These are phyloP conservation scores for Aegilops sharonensis DNA, from an alignment of 176 grass and related monocot species.

Conservation along the genomic window DNA sequence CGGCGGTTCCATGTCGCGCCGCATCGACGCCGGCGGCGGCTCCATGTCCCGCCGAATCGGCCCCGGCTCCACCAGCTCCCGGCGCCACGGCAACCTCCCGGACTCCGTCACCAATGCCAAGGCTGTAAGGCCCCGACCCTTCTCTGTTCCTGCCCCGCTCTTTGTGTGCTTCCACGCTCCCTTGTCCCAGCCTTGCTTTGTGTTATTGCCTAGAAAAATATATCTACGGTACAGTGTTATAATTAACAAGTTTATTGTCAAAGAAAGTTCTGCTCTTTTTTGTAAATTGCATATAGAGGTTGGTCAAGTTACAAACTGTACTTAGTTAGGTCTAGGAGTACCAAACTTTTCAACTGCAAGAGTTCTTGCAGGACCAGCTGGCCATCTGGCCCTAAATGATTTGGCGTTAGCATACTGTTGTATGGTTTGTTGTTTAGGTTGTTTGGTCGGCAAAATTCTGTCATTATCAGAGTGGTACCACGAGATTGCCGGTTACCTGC, in stretches of 20 bases:
- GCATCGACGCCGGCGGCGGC: conserved; percentile 51
- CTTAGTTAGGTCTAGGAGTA: not conserved
- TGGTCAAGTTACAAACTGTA: not conserved
- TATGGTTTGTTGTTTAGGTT: conserved; percentile 21
- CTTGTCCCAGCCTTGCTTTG: not conserved
- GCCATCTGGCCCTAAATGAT: not conserved
- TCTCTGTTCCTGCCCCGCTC: not conserved
- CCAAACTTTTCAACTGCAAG: not conserved
- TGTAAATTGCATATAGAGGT: not conserved
- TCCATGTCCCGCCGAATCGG: conserved; percentile 56
- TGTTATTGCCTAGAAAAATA: conserved; percentile 9
- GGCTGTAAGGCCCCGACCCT: conserved; percentile 24
- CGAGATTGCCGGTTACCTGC: not conserved
- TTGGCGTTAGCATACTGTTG: not conserved
- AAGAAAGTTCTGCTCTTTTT: not conserved
- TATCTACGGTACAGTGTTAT: not conserved
- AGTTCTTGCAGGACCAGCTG: conserved; percentile 7
- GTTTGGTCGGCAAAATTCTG: conserved; percentile 12
- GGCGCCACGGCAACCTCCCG: conserved; percentile 70
- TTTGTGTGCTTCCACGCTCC: not conserved
- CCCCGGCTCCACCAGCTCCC: conserved; percentile 68
- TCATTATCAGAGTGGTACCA: conserved; percentile 10
- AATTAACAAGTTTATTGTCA: not conserved
- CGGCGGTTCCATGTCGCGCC: conserved; percentile 80
- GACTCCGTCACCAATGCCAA: conserved; percentile 71